Conservation (phyloP, 306 rosid genomes). For the Ammopiptanthus mongolicus region DNA sequence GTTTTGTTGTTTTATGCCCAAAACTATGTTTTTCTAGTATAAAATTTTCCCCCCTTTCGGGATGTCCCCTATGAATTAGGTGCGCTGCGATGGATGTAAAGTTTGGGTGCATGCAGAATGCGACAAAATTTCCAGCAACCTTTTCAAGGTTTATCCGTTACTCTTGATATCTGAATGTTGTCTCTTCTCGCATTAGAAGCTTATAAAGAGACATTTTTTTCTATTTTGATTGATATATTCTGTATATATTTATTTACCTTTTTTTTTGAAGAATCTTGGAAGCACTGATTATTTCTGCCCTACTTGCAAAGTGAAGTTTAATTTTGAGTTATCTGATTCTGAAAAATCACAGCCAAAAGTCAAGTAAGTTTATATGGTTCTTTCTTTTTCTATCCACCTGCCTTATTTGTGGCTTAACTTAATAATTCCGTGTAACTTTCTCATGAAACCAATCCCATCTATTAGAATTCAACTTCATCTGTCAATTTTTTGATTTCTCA, state of each 20-base stretch:
- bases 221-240: slow-evolving; percentile 29
- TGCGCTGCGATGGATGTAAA: slow-evolving; percentile 97
- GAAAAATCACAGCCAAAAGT: slow-evolving; percentile 69
- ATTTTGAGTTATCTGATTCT: slow-evolving; percentile 92
- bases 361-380: slow-evolving; percentile 39
- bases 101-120: slow-evolving; percentile 99
- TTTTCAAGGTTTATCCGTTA: slow-evolving; percentile 60
- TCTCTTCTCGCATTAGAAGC: slow-evolving; percentile 19
- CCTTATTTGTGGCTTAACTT: background rate
- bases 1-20: background rate
- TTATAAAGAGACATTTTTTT: slow-evolving; percentile 18
- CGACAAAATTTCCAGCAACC: slow-evolving; percentile 79
- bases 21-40: background rate
- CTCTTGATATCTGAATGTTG: slow-evolving; percentile 6
- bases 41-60: slow-evolving; percentile 1
- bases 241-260: background rate
- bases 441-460: background rate
- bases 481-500: too few relatives aligned
- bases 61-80: slow-evolving; percentile 42
- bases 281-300: slow-evolving; percentile 97
- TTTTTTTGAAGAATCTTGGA: slow-evolving; percentile 61
- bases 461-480: background rate
- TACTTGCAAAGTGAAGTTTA: slow-evolving; percentile 90
- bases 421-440: background rate
- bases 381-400: background rate